Evolutionary conservation across 177 flowering plant genomes (phyloP), one percentile per base, ranked within the genome.

Genomic region (Vitis hybrid): DNA sequence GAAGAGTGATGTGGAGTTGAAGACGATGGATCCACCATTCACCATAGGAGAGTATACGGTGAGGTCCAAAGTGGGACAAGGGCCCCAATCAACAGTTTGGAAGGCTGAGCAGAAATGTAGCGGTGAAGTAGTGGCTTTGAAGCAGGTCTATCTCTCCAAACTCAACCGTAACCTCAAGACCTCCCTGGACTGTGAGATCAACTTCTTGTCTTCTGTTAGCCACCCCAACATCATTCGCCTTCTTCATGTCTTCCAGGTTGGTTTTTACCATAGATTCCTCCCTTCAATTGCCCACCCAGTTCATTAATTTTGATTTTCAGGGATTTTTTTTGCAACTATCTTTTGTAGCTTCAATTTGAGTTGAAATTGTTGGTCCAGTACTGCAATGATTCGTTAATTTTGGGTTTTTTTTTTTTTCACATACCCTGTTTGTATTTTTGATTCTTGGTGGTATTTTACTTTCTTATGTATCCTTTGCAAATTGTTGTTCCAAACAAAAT

Each of bases 191-290:
- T 85, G 87, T 61, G 95, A 90, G 81, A 71, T 90, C 77, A 67
- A 58, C 27, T 87, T 90, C 82, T 74, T 90, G 52, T 81, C 90
- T 63, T 73, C 79, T 70, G 88, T 90, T 32, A 65, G 77, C 32
- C 94, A 90, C 71, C 91, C 90, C 32, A 88, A 90, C 71, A 90
- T 90, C 72, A 74, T 90, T 65, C 86, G 86, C 18, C 91, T 88
- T 59, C 63, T 83, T 68, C 72, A 87, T 12, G 82, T 71, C 2
- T 71, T 87, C 63, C 68, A 83, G 85, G 94, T 90, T 68, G 1
- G 54, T 61, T 17, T 65, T 21, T 12, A 2, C 8, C 15, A 1
- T n/a, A 35, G 15, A 11, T 57, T 46, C 41, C 18, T 53, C 18
- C 30, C 30, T 27, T 27, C 30, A 27, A 27, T 27, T 27, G 0